Evolutionary conservation across 345 rosid genomes (phyloP).

Genomic region (Acer campestre): DNA sequence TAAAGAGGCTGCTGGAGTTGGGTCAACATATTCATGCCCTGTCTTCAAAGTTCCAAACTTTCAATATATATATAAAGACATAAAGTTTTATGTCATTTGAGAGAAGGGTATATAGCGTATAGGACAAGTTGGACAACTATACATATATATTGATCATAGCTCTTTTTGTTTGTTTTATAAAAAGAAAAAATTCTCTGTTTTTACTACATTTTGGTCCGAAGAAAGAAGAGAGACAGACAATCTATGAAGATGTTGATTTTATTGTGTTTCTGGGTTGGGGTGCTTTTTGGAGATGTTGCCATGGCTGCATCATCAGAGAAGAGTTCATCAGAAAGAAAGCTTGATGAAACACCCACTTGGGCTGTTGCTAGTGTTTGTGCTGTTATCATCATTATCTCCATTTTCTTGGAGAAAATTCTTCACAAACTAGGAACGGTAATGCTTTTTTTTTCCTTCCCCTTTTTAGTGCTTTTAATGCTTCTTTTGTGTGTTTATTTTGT

Average conservation of each 20-base stretch:
- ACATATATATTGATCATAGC: not conserved
- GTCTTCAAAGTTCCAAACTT: not conserved
- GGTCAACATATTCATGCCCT: not conserved
- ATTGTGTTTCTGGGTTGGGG: conserved; percentile 22
- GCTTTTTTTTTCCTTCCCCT: not conserved
- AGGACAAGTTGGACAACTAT: not conserved
- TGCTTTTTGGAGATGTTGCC: conserved; percentile 24
- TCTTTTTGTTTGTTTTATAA: not conserved
- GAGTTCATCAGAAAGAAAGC: conserved; percentile 41
- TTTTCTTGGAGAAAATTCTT: conserved; percentile 65
- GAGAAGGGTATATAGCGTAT: not conserved
- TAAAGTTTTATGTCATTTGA: not conserved
- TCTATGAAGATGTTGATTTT: conserved; percentile 13
- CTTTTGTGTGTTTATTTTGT: not conserved
- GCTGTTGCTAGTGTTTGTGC: conserved; percentile 84
- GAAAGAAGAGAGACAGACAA: not conserved
- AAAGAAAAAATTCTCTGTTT: not conserved
- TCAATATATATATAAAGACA: not conserved
- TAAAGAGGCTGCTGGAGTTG: no score
- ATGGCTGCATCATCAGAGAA: conserved; percentile 34
- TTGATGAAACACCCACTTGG: conserved; percentile 94
- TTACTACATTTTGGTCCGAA: not conserved
- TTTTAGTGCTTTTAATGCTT: not conserved
- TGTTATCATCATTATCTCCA: conserved; percentile 75
- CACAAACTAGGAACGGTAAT: conserved; percentile 71